Base-by-base conservation (phyloP, 345 rosid genomes). In the Salix udensis region DNA sequence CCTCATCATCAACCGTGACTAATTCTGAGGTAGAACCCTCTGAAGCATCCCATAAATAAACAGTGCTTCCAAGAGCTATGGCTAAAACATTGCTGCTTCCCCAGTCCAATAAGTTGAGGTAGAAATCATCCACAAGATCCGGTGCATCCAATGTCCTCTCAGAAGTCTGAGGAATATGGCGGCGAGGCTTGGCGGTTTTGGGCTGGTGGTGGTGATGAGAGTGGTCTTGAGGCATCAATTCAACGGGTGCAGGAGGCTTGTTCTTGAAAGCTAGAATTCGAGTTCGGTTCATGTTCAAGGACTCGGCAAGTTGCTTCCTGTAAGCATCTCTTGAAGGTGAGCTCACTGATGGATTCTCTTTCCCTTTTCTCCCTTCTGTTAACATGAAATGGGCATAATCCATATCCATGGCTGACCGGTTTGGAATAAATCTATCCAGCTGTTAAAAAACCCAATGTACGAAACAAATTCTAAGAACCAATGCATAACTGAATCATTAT, bases 191-290 rank as follows among this genome's bases (percentile, higher is more conserved):
- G 37, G 70, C 24, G 6, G 19, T 14, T 31, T 65, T 65, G 40
- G 23, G 21, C 39, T 65, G 39, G 36, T 67, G 70, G 24, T 36
- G 28, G 37, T 66, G 26, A 5, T 26, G 14, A 7, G 73, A 31
- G 26, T 7, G 30, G 21, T 68, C 67, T 0, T 61, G 18, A 2
- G 85, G 85, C 42, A 82, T 48, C 18, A 44, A n/a, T 10, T 84
- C 78, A 40, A 79, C 78, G 0, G 81, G 74, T 5, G 81, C 39
- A 6, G 88, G 92, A 26, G 92, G 86, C 78, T 88, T 92, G 88
- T 85, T 86, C 76, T 80, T 83, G 80, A 91, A 92, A 7, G 92
- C 92, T 28, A 92, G 82, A 66, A 92, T 92, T 24, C 89, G 76
- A 7, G 90, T 85, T 72, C 86, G 76, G 65, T 87, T 87, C 86